Evolutionary conservation across 2,329 filamentous ascomycete species (phyloP), one percentile per base, ranked within the genome.

Genomic region (Calonectria hongkongensis): DNA sequence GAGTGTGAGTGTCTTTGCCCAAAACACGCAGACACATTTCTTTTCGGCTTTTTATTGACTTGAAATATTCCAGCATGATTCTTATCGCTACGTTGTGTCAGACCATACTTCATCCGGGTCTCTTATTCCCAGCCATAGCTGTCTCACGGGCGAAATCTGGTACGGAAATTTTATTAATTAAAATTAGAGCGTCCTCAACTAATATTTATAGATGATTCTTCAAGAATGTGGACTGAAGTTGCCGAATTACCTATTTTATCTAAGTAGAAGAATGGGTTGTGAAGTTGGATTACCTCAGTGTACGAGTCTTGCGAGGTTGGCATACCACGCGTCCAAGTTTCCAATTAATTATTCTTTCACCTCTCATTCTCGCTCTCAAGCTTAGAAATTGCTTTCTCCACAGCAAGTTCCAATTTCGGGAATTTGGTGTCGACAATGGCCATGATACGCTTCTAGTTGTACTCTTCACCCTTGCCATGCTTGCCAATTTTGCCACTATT

Each of bases 1-100:
- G 88, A 54, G 25, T 45, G 70, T 72, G 25, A 68, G 70, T 71
- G 9, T 36, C 33, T 21, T n/a, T 33, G 4, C n/a, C 2, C 28
- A n/a, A 9, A 54, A 12, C 10, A 5, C 33, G 8, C 16, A 25
- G n/a, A 10, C 4, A 0, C 12, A 25, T 21, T 6, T 36, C 8
- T 4, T 39, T 25, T n/a, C 3, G 4, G 5, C 15, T 21, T 28
- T 39, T 9, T 3, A 25, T 25, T 58, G n/a, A 58, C 51, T 58
- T 39, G 33, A 13, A 25, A 1, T 6, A 39, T 27, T 58, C 16
- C n/a, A 58, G 51, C 12, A 58, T 58, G 51, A 39, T 58, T 58
- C 51, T 58, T 25, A 58, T 58, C 16, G 51, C 33, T 39, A 58
- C 51, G 25, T 39, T n/a, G 10, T 58, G 51, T 12, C 30, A 58